Evolutionary conservation across 164 flowering plant genomes (phyloP), one percentile per base, ranked within the genome.

Genomic region (Platanus orientalis): DNA sequence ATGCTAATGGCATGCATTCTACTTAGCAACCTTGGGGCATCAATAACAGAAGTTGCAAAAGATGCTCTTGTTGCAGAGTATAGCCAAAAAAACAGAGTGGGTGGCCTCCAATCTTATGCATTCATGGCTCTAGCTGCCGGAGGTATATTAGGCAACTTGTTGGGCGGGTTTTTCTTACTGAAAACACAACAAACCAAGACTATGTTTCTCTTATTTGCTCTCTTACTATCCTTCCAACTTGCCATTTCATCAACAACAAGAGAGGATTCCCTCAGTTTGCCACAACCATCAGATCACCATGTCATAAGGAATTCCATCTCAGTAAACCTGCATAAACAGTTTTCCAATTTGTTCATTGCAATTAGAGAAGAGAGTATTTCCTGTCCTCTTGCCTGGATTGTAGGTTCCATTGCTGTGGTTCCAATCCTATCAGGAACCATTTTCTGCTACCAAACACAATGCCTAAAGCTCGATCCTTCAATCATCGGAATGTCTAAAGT

Each of bases 31-130:
- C 77, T 88, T 50, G 98, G 98, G 34, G 97, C 97, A 57, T 86
- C 97, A 48, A 71, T 89, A 34, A 70, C 94, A 28, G 98, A 90
- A 77, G 97, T 93, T 51, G 92, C 96, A 39, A 81, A 81, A 59
- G 96, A 93, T 69, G 96, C 96, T 57, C 89, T 93, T 47, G 75
- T 87, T 39, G 91, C 97, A 7, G 98, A 90, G 60, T 87, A 82
- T 60, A 90, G 94, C 39, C 77, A 84, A 53, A 77, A 67, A 51
- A 70, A 78, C 66, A 80, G 69, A 62, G 61, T 80, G 26, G 62
- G 62, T 23, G 89, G 91, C 48, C 86, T 90, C 54, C 98, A 93
- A 64, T 84, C 98, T 47, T 87, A 82, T 63, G 84, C 94, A 7
- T 83, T 83, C 54, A 89, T 87, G 94, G 96, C 87, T 64, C 75